Evolutionary conservation across 1,284 basidiomycete genomes (phyloP).

Genomic region (Austroboletus novae-zelandiae): DNA sequence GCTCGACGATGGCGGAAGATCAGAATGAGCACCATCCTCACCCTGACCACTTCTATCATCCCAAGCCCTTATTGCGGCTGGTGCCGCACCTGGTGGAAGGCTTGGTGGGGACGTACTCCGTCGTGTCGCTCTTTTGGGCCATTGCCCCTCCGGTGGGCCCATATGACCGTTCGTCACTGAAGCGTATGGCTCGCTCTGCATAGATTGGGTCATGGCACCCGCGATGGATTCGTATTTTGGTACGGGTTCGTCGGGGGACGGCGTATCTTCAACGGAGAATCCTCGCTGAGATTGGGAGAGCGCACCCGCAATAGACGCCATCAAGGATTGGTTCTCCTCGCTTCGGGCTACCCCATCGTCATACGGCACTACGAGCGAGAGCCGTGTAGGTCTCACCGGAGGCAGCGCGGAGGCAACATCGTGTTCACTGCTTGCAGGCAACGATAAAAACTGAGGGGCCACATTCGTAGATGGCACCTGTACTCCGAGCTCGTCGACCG

Average conservation of each 20-base stretch:
- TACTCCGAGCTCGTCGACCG: constrained; percentile 29
- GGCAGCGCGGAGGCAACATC: constrained; percentile 2
- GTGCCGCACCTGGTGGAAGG: constrained; percentile 37
- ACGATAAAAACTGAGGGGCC: constrained; percentile 22
- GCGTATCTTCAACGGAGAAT: constrained; percentile 26
- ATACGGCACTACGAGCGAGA: constrained; percentile 9
- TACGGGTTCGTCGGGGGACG: constrained; percentile 22
- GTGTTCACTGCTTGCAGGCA: constrained; percentile 18
- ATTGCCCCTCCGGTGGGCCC: constrained; percentile 7
- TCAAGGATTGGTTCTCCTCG: constrained; percentile 43
- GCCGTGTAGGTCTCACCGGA: constrained; percentile 1
- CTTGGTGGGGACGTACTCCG: constrained; percentile 30
- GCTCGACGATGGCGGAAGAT: constrained; percentile 35
- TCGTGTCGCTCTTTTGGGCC: constrained; percentile 25
- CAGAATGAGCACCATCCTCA: constrained; percentile 36
- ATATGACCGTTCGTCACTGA: constrained; percentile 18
- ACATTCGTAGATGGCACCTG: constrained; percentile 5
- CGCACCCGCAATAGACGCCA: constrained; percentile 51
- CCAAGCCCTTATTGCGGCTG: constrained; percentile 32
- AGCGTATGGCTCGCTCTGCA: constrained; percentile 20
- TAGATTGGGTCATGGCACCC: neutral
- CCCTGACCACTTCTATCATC: constrained; percentile 31
- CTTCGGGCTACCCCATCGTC: constrained; percentile 7
- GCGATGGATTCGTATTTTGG: constrained; percentile 28
- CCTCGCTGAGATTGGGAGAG: constrained; percentile 34